phyloP scores from a whole-genome alignment of 2,329 filamentous ascomycete genomes.

The Botrytis porri region DNA sequence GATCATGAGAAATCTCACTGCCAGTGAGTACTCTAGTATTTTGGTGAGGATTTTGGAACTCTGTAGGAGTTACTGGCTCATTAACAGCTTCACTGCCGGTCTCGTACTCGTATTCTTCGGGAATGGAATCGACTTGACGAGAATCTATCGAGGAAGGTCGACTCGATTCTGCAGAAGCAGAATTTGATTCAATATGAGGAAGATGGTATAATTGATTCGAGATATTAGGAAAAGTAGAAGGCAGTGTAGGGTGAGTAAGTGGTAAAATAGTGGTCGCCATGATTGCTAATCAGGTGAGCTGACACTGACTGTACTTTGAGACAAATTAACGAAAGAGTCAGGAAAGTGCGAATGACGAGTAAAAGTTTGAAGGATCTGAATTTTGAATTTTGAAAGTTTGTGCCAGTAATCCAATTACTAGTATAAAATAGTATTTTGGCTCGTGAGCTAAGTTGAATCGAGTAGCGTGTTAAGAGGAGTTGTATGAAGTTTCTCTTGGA shows the following conservation, averaged over 20 bases:
- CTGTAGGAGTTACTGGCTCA: slow-evolving; percentile 61
- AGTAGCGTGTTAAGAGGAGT: not conserved
- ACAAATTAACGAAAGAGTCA: not conserved
- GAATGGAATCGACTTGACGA: slow-evolving; percentile 51
- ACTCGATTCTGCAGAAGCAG: slow-evolving; percentile 23
- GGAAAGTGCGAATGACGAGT: slow-evolving; percentile 10
- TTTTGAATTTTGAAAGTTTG: not conserved
- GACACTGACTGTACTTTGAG: not conserved
- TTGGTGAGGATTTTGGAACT: slow-evolving; percentile 54
- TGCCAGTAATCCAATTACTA: not conserved
- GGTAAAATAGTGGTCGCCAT: slow-evolving; percentile 13
- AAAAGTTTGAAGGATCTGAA: not conserved
- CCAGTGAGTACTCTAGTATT: slow-evolving; percentile 41
- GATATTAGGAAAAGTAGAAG: slow-evolving; percentile 3
- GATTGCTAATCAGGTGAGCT: not conserved
- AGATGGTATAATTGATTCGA: slow-evolving; percentile 16
- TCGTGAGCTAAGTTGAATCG: not conserved
- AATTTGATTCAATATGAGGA: not conserved
- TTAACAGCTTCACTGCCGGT: slow-evolving; percentile 57
- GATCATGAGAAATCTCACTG: slow-evolving; percentile 13
- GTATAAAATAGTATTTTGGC: not conserved
- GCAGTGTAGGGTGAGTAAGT: slow-evolving; percentile 14
- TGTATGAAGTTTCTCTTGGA: not conserved
- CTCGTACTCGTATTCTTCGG: slow-evolving; percentile 54
- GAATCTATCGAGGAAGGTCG: slow-evolving; percentile 31